phyloP scores from a whole-genome alignment of 768 basidiomycete species.

The Tremella mesenterica region DNA sequence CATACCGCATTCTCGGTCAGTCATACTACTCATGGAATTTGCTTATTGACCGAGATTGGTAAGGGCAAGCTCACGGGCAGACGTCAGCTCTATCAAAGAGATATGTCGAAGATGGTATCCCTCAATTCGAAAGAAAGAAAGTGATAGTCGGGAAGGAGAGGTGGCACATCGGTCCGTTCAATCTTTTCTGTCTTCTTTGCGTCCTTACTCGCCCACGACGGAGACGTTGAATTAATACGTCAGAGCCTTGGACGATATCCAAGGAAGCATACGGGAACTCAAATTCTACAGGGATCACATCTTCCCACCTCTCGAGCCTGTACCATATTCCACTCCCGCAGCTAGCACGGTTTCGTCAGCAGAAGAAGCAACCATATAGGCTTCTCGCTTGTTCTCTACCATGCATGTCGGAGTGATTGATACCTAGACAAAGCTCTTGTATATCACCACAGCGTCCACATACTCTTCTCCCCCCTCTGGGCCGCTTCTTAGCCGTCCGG shows the following conservation, averaged over 20 bases:
- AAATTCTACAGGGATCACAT: constrained; percentile 69
- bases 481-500: constrained; percentile 57
- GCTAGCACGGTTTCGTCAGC: not conserved
- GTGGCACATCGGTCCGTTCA: constrained; percentile 26
- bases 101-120: constrained; percentile 45
- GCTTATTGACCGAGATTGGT: not conserved
- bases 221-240: not conserved
- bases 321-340: not conserved
- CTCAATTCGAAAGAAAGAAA: constrained; percentile 13
- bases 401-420: not conserved
- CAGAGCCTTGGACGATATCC: constrained; percentile 78
- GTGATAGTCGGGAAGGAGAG: constrained; percentile 18
- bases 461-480: constrained; percentile 73
- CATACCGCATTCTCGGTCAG: constrained; percentile 46
- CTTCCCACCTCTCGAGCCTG: constrained; percentile 50
- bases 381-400: not conserved
- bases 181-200: not conserved
- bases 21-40: not conserved
- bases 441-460: constrained; percentile 77
- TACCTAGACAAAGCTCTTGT: constrained; percentile 57
- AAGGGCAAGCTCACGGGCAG: constrained; percentile 9
- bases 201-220: not conserved
- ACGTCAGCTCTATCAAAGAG: constrained; percentile 44
- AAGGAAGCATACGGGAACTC: constrained; percentile 65
- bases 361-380: constrained; percentile 2